Base-by-base conservation (phyloP, 2,329 filamentous ascomycete species). In the Aspergillus versicolor region DNA sequence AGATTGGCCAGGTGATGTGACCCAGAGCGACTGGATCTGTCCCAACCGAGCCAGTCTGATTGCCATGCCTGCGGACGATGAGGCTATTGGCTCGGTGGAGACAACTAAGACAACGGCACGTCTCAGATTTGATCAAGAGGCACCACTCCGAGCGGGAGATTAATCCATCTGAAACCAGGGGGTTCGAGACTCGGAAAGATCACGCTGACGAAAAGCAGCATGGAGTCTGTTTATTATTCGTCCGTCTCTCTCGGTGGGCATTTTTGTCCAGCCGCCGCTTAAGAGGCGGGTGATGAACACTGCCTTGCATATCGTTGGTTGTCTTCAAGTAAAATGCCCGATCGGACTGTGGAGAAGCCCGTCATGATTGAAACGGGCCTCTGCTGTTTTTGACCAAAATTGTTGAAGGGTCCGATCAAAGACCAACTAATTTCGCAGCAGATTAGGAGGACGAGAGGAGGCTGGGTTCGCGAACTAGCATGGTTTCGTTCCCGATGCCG, bases 151-250 rank as follows among this genome's bases (percentile, higher is more conserved):
- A 54, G 43, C 50, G 27, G 42, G 42, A 32, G 48, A 59, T n/a
- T 37, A 37, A 48, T 61, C 60, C 59, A 65, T 63, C 46, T 30
- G 61, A 67, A 67, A 67, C 65, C 56, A 54, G 42, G 37, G 52
- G 37, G 61, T 48, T 30, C 27, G 62, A 52, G 24, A 43, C 37
- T 46, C 17, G 34, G 27, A 30, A 30, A 30, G 27, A 30, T 30
- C 27, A 11, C 22, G 41, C 59, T 52, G 59, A 56, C 57, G 34
- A 45, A 30, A 38, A 32, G 17, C 17, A 19, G 27, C 40, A 44
- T 49, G 27, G 22, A 49, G 24, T 21, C 15, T n/a, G 42, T 49
- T 30, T 21, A 21, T 4, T 34, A 52, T 49, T 56, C 24, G 40
- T 43, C 41, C 32, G 21, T 27, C 7, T 27, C 24, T 24, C 42